Evolutionary conservation across 2,329 filamentous ascomycete genomes (phyloP).

Genomic region (Amphichorda felina): DNA sequence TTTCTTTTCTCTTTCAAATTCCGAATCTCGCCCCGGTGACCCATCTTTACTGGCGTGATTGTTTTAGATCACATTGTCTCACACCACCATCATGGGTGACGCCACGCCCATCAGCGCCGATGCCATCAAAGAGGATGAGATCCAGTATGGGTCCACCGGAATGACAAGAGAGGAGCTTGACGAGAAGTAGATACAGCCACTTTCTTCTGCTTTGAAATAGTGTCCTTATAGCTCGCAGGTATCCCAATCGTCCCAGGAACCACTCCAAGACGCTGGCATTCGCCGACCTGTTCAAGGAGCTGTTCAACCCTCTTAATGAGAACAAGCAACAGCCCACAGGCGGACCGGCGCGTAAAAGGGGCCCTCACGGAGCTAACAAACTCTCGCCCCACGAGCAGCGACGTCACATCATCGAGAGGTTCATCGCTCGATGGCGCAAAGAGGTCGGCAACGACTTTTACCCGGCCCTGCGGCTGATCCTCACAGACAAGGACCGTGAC

Average conservation of each 20-base stretch:
- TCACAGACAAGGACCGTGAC: slow-evolving; percentile 87
- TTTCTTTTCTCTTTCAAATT: too few species aligned
- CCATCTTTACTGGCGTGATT: too few species aligned
- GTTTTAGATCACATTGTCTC: background rate
- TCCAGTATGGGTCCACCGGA: slow-evolving; percentile 32
- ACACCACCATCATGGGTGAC: background rate
- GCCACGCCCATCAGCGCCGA: slow-evolving; percentile 1
- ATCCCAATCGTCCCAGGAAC: slow-evolving; percentile 74
- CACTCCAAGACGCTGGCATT: slow-evolving; percentile 71
- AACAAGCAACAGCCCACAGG: slow-evolving; percentile 65
- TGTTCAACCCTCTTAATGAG: slow-evolving; percentile 73
- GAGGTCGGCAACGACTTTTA: slow-evolving; percentile 90
- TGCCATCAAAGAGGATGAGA: slow-evolving; percentile 33
- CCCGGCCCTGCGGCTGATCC: slow-evolving; percentile 79
- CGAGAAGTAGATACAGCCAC: slow-evolving; percentile 22
- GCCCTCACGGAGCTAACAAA: slow-evolving; percentile 44
- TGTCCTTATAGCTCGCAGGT: slow-evolving; percentile 35
- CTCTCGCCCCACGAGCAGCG: slow-evolving; percentile 66
- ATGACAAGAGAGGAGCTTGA: slow-evolving; percentile 30
- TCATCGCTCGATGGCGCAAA: slow-evolving; percentile 75
- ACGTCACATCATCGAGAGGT: slow-evolving; percentile 70
- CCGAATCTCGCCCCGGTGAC: too few species aligned
- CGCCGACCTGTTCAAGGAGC: slow-evolving; percentile 59
- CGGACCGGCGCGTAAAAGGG: slow-evolving; percentile 44
- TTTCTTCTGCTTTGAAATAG: background rate